Percentiles rank a stretch among this genome's conserved stretches.
phyloP scores from a whole-genome alignment of 805 yeast species.

The Blastobotrys americana region DNA sequence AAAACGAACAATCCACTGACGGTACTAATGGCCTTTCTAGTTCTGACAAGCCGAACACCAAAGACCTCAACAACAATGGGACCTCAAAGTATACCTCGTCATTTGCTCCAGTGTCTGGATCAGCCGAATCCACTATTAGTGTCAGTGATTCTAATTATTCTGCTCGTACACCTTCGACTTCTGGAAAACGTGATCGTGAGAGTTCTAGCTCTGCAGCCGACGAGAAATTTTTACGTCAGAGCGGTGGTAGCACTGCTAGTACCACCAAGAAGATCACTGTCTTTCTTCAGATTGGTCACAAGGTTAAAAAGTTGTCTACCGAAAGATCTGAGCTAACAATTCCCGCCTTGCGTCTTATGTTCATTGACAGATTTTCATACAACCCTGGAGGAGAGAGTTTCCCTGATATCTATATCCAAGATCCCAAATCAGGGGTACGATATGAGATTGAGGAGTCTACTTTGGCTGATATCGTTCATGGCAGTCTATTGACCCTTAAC shows the following conservation, averaged over 20 bases:
- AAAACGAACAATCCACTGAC: too few relatives aligned
- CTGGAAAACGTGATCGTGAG: neutral
- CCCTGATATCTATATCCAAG: constrained; percentile 73
- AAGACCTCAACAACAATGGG: too few relatives aligned
- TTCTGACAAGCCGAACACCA: too few relatives aligned
- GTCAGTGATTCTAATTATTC: too few relatives aligned
- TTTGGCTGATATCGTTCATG: constrained; percentile 51
- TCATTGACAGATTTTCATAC: constrained; percentile 82
- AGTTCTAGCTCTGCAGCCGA: neutral
- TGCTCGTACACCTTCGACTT: constrained; percentile 1
- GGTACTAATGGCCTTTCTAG: too few relatives aligned
- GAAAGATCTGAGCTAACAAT: constrained; percentile 32
- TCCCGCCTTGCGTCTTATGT: constrained; percentile 45
- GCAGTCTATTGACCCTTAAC: constrained; percentile 52
- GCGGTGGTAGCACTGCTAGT: neutral
- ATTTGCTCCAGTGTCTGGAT: constrained; percentile 14
- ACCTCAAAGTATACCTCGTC: constrained; percentile 18
- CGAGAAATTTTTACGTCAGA: neutral
- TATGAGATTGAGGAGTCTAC: constrained; percentile 74
- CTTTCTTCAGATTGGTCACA: constrained; percentile 30
- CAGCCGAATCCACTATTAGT: too few relatives aligned
- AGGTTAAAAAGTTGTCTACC: constrained; percentile 27
- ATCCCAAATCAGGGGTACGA: constrained; percentile 48
- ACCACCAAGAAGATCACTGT: constrained; percentile 13
- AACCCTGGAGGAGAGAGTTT: constrained; percentile 64